Percentiles rank a stretch among this genome's conserved stretches.
Evolutionary conservation across 352 stramenopile genomes (phyloP).

Genomic region (Phytopythium vexans): DNA sequence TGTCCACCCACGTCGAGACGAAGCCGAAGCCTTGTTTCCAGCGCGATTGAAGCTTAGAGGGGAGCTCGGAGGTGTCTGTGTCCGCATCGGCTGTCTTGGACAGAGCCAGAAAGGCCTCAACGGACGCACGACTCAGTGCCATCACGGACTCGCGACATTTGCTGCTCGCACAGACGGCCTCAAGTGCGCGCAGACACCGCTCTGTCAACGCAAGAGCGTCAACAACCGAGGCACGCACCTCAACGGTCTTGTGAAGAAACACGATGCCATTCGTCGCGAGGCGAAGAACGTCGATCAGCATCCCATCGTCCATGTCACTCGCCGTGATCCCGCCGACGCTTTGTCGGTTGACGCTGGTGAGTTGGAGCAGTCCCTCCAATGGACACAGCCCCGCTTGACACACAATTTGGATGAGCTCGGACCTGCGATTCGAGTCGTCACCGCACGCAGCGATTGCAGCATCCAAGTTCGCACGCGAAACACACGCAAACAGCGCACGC

Average conservation of each 20-base stretch:
- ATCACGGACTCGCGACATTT: conserved; percentile 20
- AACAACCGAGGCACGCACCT: conserved; percentile 28
- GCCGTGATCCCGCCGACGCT: too few relatives aligned
- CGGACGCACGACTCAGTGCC: conserved; percentile 35
- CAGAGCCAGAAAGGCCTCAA: conserved; percentile 37
- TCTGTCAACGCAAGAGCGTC: conserved; percentile 32
- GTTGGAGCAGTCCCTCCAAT: conserved; percentile 31
- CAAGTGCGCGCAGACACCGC: conserved; percentile 29
- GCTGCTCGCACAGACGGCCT: not conserved
- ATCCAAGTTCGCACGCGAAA: conserved; percentile 34
- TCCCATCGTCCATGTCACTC: too few relatives aligned
- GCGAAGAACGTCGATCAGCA: conserved; percentile 31
- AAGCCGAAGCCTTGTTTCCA: conserved; percentile 28
- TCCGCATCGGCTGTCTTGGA: conserved; percentile 15
- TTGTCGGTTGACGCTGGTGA: conserved; percentile 4
- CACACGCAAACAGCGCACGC: conserved; percentile 31
- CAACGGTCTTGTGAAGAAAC: conserved; percentile 43
- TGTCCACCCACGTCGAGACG: conserved; percentile 28
- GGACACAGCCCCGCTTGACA: conserved; percentile 38
- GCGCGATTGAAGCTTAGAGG: conserved; percentile 18
- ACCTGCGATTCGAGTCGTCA: not conserved
- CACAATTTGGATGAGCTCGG: conserved; percentile 21
- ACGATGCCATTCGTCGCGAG: conserved; percentile 48
- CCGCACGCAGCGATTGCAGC: conserved; percentile 18
- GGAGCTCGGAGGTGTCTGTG: not conserved